phyloP scores from a whole-genome alignment of 164 flowering plant species.

The Annona squamosa region DNA sequence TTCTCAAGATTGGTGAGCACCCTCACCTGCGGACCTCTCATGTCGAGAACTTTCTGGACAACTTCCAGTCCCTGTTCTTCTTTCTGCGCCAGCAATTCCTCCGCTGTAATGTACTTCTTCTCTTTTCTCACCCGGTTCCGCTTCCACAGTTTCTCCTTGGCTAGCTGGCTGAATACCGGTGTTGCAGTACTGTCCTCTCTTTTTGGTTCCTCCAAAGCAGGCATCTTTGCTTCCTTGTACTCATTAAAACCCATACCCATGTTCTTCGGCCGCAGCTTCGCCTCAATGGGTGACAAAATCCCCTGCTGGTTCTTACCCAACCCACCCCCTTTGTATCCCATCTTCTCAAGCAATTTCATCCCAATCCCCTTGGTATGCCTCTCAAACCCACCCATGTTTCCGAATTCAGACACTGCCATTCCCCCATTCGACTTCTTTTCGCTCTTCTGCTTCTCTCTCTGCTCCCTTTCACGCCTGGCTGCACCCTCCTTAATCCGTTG shows the following conservation, averaged over 20 bases:
- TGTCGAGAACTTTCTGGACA: constrained; percentile 76
- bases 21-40: constrained; percentile 92
- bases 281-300: constrained; percentile 72
- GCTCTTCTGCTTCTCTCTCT: constrained; percentile 32
- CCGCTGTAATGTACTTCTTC: constrained; percentile 48
- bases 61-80: constrained; percentile 54
- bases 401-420: constrained; percentile 21
- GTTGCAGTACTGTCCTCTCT: constrained; percentile 34
- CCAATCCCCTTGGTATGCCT: constrained; percentile 79
- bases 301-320: constrained; percentile 86
- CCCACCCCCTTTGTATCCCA: constrained; percentile 96
- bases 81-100: constrained; percentile 63
- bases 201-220: constrained; percentile 29
- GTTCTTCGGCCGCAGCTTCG: constrained; percentile 64
- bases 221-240: constrained; percentile 37
- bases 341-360: constrained; percentile 61
- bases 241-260: constrained; percentile 91
- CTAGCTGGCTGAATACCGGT: constrained; percentile 4
- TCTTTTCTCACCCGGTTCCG: constrained; percentile 25
- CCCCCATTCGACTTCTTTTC: constrained; percentile 22
- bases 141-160: constrained; percentile 57
- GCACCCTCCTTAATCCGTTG: constrained; percentile 70
- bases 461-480: constrained; percentile 31
- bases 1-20: constrained; percentile 73
- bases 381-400: constrained; percentile 63